Evolutionary conservation across 352 stramenopile genomes (phyloP).

Genomic region (Globisporangium irregulare): DNA sequence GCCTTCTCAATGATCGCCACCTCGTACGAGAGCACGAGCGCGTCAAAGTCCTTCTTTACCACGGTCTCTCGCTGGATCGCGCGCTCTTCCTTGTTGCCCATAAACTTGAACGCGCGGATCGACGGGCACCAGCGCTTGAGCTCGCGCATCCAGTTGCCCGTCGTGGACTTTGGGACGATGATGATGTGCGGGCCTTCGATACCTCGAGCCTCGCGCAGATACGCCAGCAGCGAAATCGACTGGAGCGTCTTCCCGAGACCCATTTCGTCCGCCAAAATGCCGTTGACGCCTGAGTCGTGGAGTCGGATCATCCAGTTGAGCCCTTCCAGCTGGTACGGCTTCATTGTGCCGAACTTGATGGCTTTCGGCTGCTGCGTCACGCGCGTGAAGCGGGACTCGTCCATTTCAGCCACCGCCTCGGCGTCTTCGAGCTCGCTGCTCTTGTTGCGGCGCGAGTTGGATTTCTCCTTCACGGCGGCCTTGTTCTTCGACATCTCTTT

Average conservation of each 20-base stretch:
- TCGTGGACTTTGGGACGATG: constrained; percentile 97
- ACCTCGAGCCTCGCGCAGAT: constrained; percentile 91
- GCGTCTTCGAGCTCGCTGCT: constrained; percentile 65
- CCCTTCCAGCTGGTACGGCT: constrained; percentile 85
- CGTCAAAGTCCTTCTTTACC: constrained; percentile 87
- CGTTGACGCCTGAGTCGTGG: constrained; percentile 88
- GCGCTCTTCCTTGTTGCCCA: constrained; percentile 94
- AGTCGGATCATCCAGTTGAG: constrained; percentile 94
- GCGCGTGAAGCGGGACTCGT: constrained; percentile 77
- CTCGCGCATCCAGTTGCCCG: constrained; percentile 99
- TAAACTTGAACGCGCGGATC: constrained; percentile 95
- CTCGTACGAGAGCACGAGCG: constrained; percentile 91
- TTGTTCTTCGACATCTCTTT: constrained; percentile 72
- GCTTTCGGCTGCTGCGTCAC: constrained; percentile 77
- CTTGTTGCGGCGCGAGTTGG: constrained; percentile 58
- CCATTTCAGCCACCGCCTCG: constrained; percentile 69
- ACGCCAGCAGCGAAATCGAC: constrained; percentile 96
- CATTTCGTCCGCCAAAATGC: constrained; percentile 86
- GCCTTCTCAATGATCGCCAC: constrained; percentile 95
- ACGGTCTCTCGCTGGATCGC: constrained; percentile 90
- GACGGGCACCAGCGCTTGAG: constrained; percentile 95
- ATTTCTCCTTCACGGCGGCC: constrained; percentile 32
- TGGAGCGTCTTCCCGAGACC: constrained; percentile 96
- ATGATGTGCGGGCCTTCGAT: constrained; percentile 98
- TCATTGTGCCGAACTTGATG: constrained; percentile 88